Conservation (phyloP, 2,329 filamentous ascomycete species). For the Hypoxylon rubiginosum region DNA sequence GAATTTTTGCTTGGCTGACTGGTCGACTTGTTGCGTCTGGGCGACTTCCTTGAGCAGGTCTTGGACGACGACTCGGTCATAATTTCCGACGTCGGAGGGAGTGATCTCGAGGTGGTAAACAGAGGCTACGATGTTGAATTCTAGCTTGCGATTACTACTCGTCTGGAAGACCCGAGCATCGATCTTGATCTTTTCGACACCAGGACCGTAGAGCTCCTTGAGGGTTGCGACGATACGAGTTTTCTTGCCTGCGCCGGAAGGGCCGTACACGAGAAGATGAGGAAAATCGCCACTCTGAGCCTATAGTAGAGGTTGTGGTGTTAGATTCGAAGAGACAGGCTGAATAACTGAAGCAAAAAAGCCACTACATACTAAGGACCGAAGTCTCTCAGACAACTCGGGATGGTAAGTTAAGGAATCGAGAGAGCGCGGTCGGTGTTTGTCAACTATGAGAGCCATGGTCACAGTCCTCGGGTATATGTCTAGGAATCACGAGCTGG, state of each 20-base stretch:
- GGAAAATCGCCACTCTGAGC: constrained; percentile 98
- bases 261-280: constrained; percentile 96
- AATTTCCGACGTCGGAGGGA: constrained; percentile 94
- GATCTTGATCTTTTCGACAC: constrained; percentile 99
- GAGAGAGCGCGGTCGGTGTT: constrained; percentile 79
- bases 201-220: constrained; percentile 93
- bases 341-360: background rate
- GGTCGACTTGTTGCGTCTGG: constrained; percentile 98
- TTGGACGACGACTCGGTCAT: constrained; percentile 95
- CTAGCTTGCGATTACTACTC: constrained; percentile 93
- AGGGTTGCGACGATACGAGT: constrained; percentile 95
- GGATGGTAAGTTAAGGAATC: constrained; percentile 87
- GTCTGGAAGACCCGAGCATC: constrained; percentile 97
- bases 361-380: constrained; percentile 80
- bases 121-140: constrained; percentile 98
- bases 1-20: constrained; percentile 90
- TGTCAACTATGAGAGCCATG: constrained; percentile 80
- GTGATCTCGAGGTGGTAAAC: constrained; percentile 99
- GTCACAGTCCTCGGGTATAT: constrained; percentile 31
- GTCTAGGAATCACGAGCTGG: background rate
- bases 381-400: constrained; percentile 87
- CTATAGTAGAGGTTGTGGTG: constrained; percentile 59
- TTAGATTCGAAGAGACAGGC: constrained; percentile 5
- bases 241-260: constrained; percentile 97
- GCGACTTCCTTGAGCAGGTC: constrained; percentile 97